Base-by-base conservation (phyloP, 2,329 filamentous ascomycete genomes). In the Alternaria atra region DNA sequence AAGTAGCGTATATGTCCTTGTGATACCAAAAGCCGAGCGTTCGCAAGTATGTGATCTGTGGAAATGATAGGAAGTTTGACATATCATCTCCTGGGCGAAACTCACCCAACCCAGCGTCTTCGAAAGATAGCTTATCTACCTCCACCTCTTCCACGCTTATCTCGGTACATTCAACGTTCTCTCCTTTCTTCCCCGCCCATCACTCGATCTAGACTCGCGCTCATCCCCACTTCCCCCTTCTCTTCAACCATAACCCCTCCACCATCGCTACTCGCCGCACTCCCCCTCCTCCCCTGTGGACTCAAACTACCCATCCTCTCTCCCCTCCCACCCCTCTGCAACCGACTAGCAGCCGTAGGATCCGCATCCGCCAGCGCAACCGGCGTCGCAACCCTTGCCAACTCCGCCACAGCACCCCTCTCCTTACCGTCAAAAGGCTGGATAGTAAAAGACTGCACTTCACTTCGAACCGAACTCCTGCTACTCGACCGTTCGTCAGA, bases 231-330 rank as follows among this genome's bases (percentile, higher is more conserved):
- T 34, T 23, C 32, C 51, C 74, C 74, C 55, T 76, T 73, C 64
- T 81, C 79, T 61, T 80, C 80, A 3, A 81, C 72, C 77, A 81
- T 80, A n/a, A 81, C 65, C 5, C 74, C 79, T 3, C 70, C 73
- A 15, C 71, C 73, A n/a, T 67, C 66, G 47, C 69, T 70, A 52
- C 63, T 65, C 51, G 55, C 20, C 29, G 53, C 66, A 15, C 64
- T 64, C 42, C 60, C 63, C 8, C 59, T 66, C 40, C 74, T 73
- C 55, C 73, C 65, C 25, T 70, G 69, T 2, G 77, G 73, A 61
- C 78, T 76, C 53, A 76, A 61, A 54, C 77, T 79, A 46, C 76
- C 69, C 52, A 74, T 46, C 15, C 73, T 48, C 15, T 65, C 63
- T 9, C 65, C 42, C 15, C 69, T 69, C 1, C 67, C 44, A 2